A percentile compares a stretch with the other conserved stretches of the same genome.
Conservation (phyloP, 768 basidiomycete genomes). For the Clitopilus hobsonii region DNA sequence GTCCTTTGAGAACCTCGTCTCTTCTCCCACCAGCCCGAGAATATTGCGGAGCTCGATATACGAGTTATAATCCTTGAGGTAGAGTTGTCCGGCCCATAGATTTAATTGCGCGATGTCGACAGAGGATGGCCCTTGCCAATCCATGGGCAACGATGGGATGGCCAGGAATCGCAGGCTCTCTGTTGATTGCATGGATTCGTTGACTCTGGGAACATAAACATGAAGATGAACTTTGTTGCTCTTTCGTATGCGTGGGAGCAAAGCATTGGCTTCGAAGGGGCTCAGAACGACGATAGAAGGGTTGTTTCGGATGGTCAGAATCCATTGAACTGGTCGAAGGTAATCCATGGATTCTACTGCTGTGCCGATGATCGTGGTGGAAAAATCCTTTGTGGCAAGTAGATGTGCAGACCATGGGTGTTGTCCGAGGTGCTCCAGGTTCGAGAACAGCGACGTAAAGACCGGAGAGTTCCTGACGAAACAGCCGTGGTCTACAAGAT, state of each 20-base stretch:
- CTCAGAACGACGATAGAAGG: conserved; percentile 31
- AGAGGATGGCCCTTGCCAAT: conserved; percentile 6
- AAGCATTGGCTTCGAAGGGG: conserved; percentile 30
- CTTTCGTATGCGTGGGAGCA: conserved; percentile 28
- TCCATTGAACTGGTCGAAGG: conserved; percentile 38
- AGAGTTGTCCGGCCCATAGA: conserved; percentile 42
- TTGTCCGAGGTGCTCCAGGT: conserved; percentile 7
- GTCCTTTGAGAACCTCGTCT: conserved; percentile 2
- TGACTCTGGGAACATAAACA: conserved; percentile 34
- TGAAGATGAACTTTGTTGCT: conserved; percentile 32
- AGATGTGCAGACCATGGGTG: conserved; percentile 17
- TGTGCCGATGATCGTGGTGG: conserved; percentile 17
- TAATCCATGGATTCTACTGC: conserved; percentile 19
- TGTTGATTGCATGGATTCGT: conserved; percentile 24
- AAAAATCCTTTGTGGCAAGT: conserved; percentile 30
- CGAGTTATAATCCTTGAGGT: conserved; percentile 23
- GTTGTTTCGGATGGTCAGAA: conserved; percentile 21
- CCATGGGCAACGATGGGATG: conserved; percentile 19
- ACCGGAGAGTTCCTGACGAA: conserved; percentile 8
- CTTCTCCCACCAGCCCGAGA: conserved; percentile 25
- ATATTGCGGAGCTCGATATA: conserved; percentile 30
- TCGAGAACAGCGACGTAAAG: conserved; percentile 18
- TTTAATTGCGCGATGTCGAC: conserved; percentile 28
- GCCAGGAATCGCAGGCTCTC: conserved; percentile 30
- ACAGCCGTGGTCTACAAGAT: conserved; percentile 24